Base-by-base conservation (phyloP, 345 rosid species). In the Sisymbrium irio region DNA sequence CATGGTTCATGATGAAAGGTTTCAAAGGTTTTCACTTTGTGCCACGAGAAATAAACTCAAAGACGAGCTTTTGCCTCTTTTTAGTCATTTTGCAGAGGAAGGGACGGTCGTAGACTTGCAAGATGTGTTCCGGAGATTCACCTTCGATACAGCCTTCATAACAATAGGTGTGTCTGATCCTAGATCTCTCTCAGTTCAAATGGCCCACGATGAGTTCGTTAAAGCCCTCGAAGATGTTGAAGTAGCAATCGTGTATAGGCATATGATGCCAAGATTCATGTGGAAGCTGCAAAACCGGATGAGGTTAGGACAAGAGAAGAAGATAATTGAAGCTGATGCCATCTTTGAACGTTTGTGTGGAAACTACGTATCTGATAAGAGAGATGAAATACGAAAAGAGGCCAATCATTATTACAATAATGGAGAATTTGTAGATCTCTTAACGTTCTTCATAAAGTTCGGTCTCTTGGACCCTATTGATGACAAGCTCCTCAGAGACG, bases 401-500 rank as follows among this genome's bases (percentile, higher is more conserved):
- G 11, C 3, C 9, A 19, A 2, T 39, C 35, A 13, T 53, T 15
- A 50, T 66, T 33, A 13, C 22, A 20, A 12, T 15, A 10, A 66
- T 0, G 76, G 32, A 37, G 46, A 71, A 6, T 2, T 36, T 22
- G 13, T n/a, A 22, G 87, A 85, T 75, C 7, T 83, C 4, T 47
- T 87, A 11, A 76, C 79, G 28, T 77, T 75, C 3, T 81, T 77
- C 30, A 57, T 85, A 14, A 73, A 58, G 62, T 53, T 41, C 54
- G 46, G 19, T 18, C 39, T 51, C 7, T 59, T 58, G 10, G 50
- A 58, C 1, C 46, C 70, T 9, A 41, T 14, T 37, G 78, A 67
- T 13, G 80, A 83, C 7, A 59, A 72, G 53, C 84, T 82, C 62
- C 35, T 85, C 15, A 79, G 82, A 67, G 92, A 85, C 37, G 78